phyloP scores from a whole-genome alignment of 352 stramenopile species.

The Globisporangium middletonii region DNA sequence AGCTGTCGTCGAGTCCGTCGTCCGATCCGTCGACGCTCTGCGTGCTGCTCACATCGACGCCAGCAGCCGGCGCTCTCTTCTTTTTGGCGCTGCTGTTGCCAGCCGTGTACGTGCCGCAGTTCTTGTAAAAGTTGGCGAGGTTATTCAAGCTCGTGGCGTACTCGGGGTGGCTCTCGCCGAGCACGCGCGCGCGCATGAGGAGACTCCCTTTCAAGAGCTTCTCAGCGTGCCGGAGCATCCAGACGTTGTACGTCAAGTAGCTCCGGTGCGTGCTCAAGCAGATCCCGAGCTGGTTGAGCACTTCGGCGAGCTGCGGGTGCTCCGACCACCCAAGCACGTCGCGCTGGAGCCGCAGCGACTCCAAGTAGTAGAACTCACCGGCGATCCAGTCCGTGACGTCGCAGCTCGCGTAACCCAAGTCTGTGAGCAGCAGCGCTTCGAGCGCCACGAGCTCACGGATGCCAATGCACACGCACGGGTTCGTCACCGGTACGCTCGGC shows the following conservation, averaged over 20 bases:
- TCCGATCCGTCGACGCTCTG: conserved; percentile 13
- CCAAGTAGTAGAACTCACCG: conserved; percentile 70
- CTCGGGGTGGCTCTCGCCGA: conserved; percentile 68
- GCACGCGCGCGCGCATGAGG: conserved; percentile 61
- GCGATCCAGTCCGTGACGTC: conserved; percentile 76
- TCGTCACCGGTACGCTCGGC: conserved; percentile 14
- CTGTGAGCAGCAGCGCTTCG: conserved; percentile 66
- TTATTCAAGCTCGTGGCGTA: conserved; percentile 84
- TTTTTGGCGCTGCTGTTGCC: conserved; percentile 10
- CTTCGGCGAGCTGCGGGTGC: conserved; percentile 72
- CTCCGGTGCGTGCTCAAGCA: conserved; percentile 69
- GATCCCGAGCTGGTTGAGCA: conserved; percentile 77
- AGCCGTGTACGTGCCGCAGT: conserved; percentile 27
- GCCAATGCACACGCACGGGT: conserved; percentile 55
- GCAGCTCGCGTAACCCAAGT: conserved; percentile 72
- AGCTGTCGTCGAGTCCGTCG: conserved; percentile 7
- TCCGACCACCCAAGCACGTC: conserved; percentile 73
- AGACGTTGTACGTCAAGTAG: conserved; percentile 66
- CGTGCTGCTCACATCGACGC: conserved; percentile 1
- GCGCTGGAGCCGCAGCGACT: conserved; percentile 68
- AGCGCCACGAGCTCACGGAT: conserved; percentile 71
- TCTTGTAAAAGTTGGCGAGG: conserved; percentile 83
- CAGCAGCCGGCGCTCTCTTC: neutral
- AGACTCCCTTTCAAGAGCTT: conserved; percentile 61
- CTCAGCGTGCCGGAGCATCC: conserved; percentile 71